These are phyloP conservation scores for Colletotrichum aenigma DNA, from an alignment of 2,329 filamentous ascomycete species.

Conservation along the genomic window DNA sequence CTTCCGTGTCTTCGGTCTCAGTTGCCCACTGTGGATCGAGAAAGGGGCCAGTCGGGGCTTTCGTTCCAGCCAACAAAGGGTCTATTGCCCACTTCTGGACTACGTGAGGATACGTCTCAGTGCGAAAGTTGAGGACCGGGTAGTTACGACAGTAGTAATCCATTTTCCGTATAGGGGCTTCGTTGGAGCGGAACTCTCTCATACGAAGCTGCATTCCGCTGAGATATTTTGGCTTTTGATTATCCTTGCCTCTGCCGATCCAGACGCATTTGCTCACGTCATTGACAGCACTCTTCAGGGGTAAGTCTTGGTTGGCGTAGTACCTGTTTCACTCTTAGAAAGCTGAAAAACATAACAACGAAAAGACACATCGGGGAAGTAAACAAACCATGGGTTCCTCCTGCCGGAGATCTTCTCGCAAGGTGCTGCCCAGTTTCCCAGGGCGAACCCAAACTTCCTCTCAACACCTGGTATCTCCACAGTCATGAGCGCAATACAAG, in stretches of 20 bases:
- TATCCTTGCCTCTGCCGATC: background rate
- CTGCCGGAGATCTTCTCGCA: background rate
- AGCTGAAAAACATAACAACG: background rate
- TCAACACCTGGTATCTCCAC: background rate
- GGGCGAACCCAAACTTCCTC: background rate
- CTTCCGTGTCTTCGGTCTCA: background rate
- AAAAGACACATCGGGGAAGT: background rate
- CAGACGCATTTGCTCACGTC: background rate
- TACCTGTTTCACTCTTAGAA: background rate
- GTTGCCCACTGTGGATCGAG: background rate
- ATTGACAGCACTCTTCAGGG: background rate
- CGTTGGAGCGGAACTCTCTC: background rate
- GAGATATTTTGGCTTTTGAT: background rate
- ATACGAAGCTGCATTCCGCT: background rate
- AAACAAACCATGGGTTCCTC: background rate
- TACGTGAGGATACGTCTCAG: background rate
- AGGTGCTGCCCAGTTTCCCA: background rate
- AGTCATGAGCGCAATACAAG: background rate
- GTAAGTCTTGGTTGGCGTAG: background rate
- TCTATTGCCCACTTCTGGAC: background rate
- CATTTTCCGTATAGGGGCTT: background rate
- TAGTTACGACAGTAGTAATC: background rate
- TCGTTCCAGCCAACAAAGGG: background rate
- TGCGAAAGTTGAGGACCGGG: background rate
- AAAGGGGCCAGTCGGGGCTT: background rate